These are phyloP conservation scores for Pseudofabraea citricarpa DNA, from an alignment of 2,329 filamentous ascomycete species.

Conservation along the genomic window DNA sequence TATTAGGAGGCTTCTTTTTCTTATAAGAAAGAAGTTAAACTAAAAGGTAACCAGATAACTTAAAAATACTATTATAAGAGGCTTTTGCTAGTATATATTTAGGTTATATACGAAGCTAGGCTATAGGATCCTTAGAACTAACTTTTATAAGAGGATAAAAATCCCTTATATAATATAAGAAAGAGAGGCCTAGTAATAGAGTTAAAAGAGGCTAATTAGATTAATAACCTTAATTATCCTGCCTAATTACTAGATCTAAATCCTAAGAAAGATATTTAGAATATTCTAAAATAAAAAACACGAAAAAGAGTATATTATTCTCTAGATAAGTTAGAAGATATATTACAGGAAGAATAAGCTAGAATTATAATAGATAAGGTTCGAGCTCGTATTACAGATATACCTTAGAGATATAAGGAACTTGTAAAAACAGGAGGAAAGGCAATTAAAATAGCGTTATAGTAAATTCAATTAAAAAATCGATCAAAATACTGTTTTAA, in stretches of 20 bases:
- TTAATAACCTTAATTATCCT: background rate
- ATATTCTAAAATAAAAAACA: constrained; percentile 10
- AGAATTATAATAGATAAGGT: constrained; percentile 9
- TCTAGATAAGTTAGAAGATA: constrained; percentile 9
- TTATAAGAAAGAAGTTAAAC: background rate
- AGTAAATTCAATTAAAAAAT: too few relatives aligned
- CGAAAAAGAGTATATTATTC: constrained; percentile 8
- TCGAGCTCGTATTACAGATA: background rate
- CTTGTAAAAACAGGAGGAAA: background rate
- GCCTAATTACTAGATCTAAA: background rate
- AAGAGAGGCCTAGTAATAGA: background rate
- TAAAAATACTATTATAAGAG: background rate
- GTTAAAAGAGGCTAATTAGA: background rate
- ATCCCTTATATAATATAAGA: background rate
- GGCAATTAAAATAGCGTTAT: background rate
- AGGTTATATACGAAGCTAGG: background rate
- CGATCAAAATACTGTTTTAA: too few relatives aligned
- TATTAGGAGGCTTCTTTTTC: background rate
- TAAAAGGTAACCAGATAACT: background rate
- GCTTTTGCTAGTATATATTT: background rate
- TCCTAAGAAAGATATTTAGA: constrained; percentile 7
- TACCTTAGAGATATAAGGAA: background rate
- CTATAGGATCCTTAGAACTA: background rate
- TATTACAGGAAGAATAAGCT: constrained; percentile 9
- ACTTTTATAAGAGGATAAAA: background rate